Base-by-base conservation (phyloP, 108 stramenopile species). In the Ochromonas danica region DNA sequence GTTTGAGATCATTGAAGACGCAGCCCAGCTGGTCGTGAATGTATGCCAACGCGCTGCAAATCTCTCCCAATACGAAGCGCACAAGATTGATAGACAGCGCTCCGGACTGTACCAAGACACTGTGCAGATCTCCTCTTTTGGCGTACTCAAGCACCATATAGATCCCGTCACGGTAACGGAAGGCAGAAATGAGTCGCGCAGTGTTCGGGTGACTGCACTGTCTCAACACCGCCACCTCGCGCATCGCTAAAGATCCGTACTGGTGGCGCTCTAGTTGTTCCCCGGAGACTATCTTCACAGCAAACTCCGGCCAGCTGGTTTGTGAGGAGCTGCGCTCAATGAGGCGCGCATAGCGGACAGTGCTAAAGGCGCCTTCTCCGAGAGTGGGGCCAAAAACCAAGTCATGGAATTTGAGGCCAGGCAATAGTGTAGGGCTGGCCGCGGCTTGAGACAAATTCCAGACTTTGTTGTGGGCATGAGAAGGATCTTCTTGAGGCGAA, bases 131-230 rank as follows among this genome's bases (percentile, higher is more conserved):
- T 36, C 98, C 96, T 27, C 90, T 78, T 67, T 89, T 87, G 38
- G 94, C 95, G 84, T 96, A 97, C 79, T 98, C 98, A n/a, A 97
- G 79, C 0, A 98, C 93, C 33, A 98, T 80, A 62, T 96, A 98
- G 0, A 92, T 93, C 0, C 91, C 94, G 61, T 92, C 93, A 0
- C 87, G 87, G 65, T 93, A 98, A 27, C 94, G 89, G 82, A 98
- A 98, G 0, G 92, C 85, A 22, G 93, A 93, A 10, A 98, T 84
- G 51, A 98, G 85, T 42, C 98, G 83, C 0, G 96, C 90, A 70
- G 96, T 91, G 25, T 94, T 87, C 1, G 96, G 96, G 81, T 97
- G 96, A 0, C 91, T 88, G n/a, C 96, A 35, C 1, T 88, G 62
- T 51, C 90, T 82, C 61, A 98, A 81, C 43, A 93, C 92, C 1